These are phyloP conservation scores for Dipodascopsis uninucleata DNA, from an alignment of 805 yeast species.

Conservation along the genomic window DNA sequence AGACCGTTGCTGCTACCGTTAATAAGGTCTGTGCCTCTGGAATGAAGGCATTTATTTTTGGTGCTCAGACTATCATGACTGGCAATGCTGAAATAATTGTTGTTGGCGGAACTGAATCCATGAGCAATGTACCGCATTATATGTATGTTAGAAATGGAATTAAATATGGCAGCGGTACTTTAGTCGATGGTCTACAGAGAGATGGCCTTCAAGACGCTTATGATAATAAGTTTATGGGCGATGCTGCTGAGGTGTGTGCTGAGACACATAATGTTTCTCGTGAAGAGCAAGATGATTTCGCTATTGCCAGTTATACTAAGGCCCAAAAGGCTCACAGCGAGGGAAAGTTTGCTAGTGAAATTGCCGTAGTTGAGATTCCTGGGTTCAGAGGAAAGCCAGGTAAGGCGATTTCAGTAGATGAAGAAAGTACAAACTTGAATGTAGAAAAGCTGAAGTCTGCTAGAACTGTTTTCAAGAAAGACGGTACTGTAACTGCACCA, in stretches of 20 bases:
- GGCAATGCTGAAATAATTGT: slow-evolving; percentile 65
- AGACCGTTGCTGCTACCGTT: slow-evolving; percentile 79
- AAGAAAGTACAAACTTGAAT: slow-evolving; percentile 75
- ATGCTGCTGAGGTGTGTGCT: slow-evolving; percentile 96
- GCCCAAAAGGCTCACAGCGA: slow-evolving; percentile 75
- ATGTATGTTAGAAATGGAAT: slow-evolving; percentile 78
- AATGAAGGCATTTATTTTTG: slow-evolving; percentile 80
- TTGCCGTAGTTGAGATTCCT: slow-evolving; percentile 82
- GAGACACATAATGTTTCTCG: slow-evolving; percentile 71
- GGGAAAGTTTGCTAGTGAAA: slow-evolving; percentile 80
- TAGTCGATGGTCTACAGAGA: slow-evolving; percentile 85
- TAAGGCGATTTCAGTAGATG: slow-evolving; percentile 74
- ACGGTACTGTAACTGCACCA: slow-evolving; percentile 96
- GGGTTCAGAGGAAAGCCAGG: slow-evolving; percentile 67
- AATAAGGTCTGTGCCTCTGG: slow-evolving; percentile 98
- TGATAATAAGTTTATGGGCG: slow-evolving; percentile 88
- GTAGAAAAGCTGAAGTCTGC: slow-evolving; percentile 74
- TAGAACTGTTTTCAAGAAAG: slow-evolving; percentile 91
- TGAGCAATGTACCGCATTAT: slow-evolving; percentile 92
- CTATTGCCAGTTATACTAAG: slow-evolving; percentile 77
- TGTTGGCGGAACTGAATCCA: slow-evolving; percentile 95
- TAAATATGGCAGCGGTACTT: slow-evolving; percentile 74
- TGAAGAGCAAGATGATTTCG: slow-evolving; percentile 85
- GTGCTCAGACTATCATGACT: slow-evolving; percentile 78
- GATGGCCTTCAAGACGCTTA: slow-evolving; percentile 95